Evolutionary conservation across 192 early-diverging fungal genomes (phyloP), one percentile per base, ranked within the genome.

Genomic region (Funneliformis mosseae): DNA sequence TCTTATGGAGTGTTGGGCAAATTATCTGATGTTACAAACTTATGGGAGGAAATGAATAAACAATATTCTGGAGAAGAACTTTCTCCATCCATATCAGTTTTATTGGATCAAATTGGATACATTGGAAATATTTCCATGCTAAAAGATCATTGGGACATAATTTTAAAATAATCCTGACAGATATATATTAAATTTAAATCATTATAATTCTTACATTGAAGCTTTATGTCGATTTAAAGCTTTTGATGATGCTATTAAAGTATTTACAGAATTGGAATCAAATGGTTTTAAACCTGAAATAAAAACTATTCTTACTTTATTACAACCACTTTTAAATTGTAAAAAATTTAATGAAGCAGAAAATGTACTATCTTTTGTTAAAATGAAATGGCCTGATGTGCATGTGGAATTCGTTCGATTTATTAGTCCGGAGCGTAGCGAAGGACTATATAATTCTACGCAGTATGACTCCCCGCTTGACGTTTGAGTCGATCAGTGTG

Each of bases 131-230:
- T 64, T 64, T 9, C 3, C 11, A 64, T 10, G 11, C 28, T 64
- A 64, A 64, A 64, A 64, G 10, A 64, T 21, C 4, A 64, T 27
- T 64, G 63, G 63, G 27, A 64, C 23, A 9, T 8, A 12, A 9
- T 64, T 27, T 27, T 3, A 27, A n/a, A 27, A 8, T 64, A 28
- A 33, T 64, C 21, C 63, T 55, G 4, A 3, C 0, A 23, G 28
- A 12, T 27, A 27, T 64, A 28, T 27, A 64, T 14, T 64, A 27
- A 28, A 27, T 28, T 64, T 64, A 28, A 64, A 64, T 64, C 63
- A 64, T 28, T 64, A 33, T 64, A 64, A 64, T 64, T 64, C 63
- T 64, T 64, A 64, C 27, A 64, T 64, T 21, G 63, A 64, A 28
- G 63, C 63, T 27, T 28, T 64, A 27, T 64, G 63, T 66, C 63